A percentile compares a stretch with the other conserved stretches of the same genome.
Conservation (phyloP, 805 yeast genomes). For the Vanderwaltozyma verrucispora region DNA sequence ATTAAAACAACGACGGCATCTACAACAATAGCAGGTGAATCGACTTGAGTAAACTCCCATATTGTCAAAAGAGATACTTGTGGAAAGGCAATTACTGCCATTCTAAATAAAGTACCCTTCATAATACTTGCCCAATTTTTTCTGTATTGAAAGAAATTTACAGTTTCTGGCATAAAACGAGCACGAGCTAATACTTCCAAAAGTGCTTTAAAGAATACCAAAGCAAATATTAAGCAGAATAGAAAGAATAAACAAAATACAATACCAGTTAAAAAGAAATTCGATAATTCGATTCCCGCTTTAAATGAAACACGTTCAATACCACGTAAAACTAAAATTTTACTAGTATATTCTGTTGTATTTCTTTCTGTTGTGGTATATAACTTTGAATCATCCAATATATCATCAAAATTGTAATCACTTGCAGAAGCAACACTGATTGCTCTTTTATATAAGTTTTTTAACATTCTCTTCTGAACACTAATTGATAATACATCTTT, state of each 20-base stretch:
- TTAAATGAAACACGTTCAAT: slow-evolving; percentile 82
- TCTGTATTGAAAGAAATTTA: slow-evolving; percentile 68
- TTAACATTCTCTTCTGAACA: slow-evolving; percentile 51
- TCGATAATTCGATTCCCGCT: slow-evolving; percentile 79
- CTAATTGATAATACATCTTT: slow-evolving; percentile 62
- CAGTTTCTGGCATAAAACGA: slow-evolving; percentile 42
- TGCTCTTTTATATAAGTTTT: slow-evolving; percentile 27
- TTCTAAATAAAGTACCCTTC: slow-evolving; percentile 81
- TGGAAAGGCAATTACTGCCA: slow-evolving; percentile 77
- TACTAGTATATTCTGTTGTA: slow-evolving; percentile 42
- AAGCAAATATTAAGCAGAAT: slow-evolving; percentile 45
- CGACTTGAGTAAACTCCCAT: slow-evolving; percentile 82
- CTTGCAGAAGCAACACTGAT: slow-evolving; percentile 25
- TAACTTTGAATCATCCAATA: slow-evolving; percentile 38
- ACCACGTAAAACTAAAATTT: slow-evolving; percentile 78
- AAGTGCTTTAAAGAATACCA: slow-evolving; percentile 55
- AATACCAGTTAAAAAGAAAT: slow-evolving; percentile 76
- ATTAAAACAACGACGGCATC: slow-evolving; percentile 65
- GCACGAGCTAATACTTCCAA: slow-evolving; percentile 54
- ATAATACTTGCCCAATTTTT: slow-evolving; percentile 73
- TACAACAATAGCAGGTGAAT: slow-evolving; percentile 73
- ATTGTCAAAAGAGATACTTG: slow-evolving; percentile 71
- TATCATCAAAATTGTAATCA: slow-evolving; percentile 38
- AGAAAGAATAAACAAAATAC: slow-evolving; percentile 73
- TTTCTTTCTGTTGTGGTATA: slow-evolving; percentile 69